phyloP scores from a whole-genome alignment of 2,329 filamentous ascomycete genomes.

The Colletotrichum zoysiae region DNA sequence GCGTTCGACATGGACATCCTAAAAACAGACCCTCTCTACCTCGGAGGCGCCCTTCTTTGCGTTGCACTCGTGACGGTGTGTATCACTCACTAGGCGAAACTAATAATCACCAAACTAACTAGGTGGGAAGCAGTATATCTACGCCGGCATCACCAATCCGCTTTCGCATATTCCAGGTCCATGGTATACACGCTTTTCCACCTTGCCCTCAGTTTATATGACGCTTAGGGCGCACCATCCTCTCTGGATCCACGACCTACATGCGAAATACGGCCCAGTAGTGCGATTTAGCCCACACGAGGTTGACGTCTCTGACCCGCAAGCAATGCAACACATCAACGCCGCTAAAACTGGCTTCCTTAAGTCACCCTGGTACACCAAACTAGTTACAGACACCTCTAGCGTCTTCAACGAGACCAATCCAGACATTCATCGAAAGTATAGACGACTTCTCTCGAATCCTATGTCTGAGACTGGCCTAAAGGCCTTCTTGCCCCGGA shows the following conservation, averaged over 20 bases:
- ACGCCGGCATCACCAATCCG: constrained; percentile 28
- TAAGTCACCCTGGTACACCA: constrained; percentile 31
- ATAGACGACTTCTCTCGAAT: constrained; percentile 56
- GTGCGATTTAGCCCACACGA: constrained; percentile 31
- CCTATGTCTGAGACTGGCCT: constrained; percentile 56
- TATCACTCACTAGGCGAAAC: not conserved
- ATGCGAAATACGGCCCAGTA: constrained; percentile 35
- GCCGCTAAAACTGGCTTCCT: constrained; percentile 24
- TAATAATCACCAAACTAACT: not conserved
- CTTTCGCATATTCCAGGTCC: constrained; percentile 26
- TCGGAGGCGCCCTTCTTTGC: constrained; percentile 13
- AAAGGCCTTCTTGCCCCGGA: constrained; percentile 53
- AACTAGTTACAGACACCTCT: constrained; percentile 37
- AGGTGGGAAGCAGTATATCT: constrained; percentile 1
- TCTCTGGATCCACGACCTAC: constrained; percentile 29
- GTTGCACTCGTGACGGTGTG: constrained; percentile 21
- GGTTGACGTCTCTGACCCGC: constrained; percentile 43
- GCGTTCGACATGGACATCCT: constrained; percentile 13
- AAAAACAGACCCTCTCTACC: constrained; percentile 18
- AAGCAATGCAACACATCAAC: constrained; percentile 49
- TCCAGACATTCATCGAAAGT: constrained; percentile 47
- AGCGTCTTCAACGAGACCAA: constrained; percentile 32
- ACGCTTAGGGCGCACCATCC: constrained; percentile 17
- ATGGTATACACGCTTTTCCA: constrained; percentile 34
- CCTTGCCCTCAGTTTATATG: constrained; percentile 15